phyloP scores from a whole-genome alignment of 495 filamentous ascomycete genomes.

The Pseudoneurospora amorphoporcata region DNA sequence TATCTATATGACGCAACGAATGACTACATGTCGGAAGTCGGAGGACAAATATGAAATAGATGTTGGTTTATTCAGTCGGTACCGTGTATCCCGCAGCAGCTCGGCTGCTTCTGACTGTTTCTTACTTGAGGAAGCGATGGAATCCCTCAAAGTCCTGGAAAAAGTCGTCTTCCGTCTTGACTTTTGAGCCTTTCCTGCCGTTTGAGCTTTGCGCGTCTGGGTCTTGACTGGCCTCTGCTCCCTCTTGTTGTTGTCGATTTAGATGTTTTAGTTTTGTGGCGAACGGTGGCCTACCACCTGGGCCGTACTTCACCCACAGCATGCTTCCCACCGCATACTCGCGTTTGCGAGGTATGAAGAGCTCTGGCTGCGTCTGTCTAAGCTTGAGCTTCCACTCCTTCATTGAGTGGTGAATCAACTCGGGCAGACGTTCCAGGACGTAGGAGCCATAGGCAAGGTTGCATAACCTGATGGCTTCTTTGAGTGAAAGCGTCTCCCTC shows the following conservation, averaged over 20 bases:
- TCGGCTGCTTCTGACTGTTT: background rate
- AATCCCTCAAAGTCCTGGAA: background rate
- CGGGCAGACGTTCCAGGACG: slow-evolving; percentile 16
- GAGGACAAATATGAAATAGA: background rate
- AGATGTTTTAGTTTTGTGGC: background rate
- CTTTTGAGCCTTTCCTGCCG: background rate
- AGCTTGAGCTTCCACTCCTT: background rate
- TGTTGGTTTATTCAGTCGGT: background rate
- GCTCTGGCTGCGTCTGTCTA: background rate
- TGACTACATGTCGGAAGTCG: background rate
- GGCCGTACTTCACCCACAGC: background rate
- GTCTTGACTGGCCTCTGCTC: background rate
- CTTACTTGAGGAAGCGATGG: background rate
- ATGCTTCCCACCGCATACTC: background rate
- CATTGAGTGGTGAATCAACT: background rate
- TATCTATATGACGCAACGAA: background rate
- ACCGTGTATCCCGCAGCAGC: background rate
- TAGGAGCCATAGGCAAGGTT: slow-evolving; percentile 25
- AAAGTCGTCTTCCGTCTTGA: background rate
- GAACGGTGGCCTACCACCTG: background rate
- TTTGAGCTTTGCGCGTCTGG: background rate
- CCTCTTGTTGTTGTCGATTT: background rate
- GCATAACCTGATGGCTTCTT: slow-evolving; percentile 17
- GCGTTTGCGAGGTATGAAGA: background rate
- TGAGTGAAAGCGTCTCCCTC: slow-evolving; percentile 12